Evolutionary conservation across 306 rosid species (phyloP), one percentile per base, ranked within the genome.

Genomic region (Cyamopsis tetragonoloba): DNA sequence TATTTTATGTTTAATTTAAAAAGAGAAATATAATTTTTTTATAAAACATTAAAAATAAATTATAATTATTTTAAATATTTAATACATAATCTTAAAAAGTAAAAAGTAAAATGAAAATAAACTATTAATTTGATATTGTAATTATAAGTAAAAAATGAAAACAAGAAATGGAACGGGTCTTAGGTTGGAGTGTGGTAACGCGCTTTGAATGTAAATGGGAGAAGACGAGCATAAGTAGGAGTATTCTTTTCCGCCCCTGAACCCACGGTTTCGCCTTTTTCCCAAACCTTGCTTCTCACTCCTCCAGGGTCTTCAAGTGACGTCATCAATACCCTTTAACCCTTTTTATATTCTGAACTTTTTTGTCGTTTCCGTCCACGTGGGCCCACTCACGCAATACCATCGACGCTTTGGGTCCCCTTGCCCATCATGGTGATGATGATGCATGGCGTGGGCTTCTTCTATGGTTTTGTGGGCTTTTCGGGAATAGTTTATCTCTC

Each of bases 201-300:
- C 83, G 49, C 75, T 7, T 1, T 6, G 8, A 4, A 53, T 59
- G 79, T 20, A 39, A 58, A 79, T 72, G 24, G 60, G 19, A 28
- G 17, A n/a, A n/a, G n/a, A n/a, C n/a, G n/a, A 0, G 35, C 5
- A 4, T 6, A n/a, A 13, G 57, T 35, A 43, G 42, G 42, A 46
- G 81, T 80, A 77, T 75, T 56, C 0, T 37, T 42, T 9, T 5
- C 2, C 13, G 13, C 0, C 32, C 38, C 51, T 72, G 15, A 49
- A 68, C 84, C 81, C 79, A 49, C 39, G 81, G 88, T 81, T 68
- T 84, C 75, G 30, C 87, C 22, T 78, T 66, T 69, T 42, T 19
- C 60, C 30, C 77, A 38, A 19, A 49, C 75, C 80, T 66, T 62
- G 62, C 17, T 64, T 66, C 71, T 39, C 60, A 48, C 68, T 65